Evolutionary conservation across 2,329 filamentous ascomycete species (phyloP), one percentile per base, ranked within the genome.

Genomic region (Fragosphaeria purpurea): DNA sequence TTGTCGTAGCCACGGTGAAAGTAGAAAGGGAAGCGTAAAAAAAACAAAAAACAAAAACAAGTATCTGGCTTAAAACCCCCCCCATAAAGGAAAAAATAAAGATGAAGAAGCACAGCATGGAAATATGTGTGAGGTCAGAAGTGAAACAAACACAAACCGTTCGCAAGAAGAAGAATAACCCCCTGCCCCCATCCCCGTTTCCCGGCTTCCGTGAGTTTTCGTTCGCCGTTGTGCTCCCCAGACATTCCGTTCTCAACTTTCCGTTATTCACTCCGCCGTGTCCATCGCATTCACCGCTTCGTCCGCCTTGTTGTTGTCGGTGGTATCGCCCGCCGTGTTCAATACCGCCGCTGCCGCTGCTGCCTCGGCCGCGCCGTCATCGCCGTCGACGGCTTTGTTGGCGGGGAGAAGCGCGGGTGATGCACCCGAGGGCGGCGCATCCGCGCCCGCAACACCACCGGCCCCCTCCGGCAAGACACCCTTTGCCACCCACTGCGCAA

Each of bases 401-500:
- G 22, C 22, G 22, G 22, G 22, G 22, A 22, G 22, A 22, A 22
- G 22, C 22, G 22, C 22, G 22, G 2, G 22, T 22, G 22, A 22
- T 5, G 12, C 12, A 3, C 2, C 22, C 22, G 22, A 22, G 22
- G 22, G 22, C 22, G 22, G 22, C 22, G 22, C 41, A n/a, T 35
- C 7, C 7, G 34, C 41, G 9, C 32, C 42, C n/a, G 6, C 35
- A 7, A 37, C 22, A 35, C 50, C 33, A 22, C 5, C 35, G 35
- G 35, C 46, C 12, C 46, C 44, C 1, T 45, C 44, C 39, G 53
- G 54, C 50, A 54, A 37, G 32, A 57, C 53, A 11, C 74, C 76
- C 32, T 79, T 73, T 43, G 72, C 70, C 58, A 72, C 66, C 74
- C 77, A 80, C 52, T 67, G 71, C 56, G 71, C 67, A 59, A 75